Evolutionary conservation across 257 asterid genomes (phyloP).

Genomic region (Fraxinus pennsylvanica): DNA sequence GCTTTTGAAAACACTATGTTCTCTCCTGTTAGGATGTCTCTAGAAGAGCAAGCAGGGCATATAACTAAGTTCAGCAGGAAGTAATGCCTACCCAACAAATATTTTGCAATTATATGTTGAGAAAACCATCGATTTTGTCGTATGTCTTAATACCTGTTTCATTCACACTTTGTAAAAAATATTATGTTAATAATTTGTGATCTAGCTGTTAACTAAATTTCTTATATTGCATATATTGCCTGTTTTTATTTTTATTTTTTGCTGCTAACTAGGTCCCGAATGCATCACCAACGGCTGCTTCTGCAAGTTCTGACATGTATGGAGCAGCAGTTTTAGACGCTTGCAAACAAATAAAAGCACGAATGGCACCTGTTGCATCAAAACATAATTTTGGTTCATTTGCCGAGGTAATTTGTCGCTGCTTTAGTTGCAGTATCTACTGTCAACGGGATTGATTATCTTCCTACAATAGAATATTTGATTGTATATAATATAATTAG

Average conservation of each 20-base stretch:
- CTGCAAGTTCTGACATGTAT: conserved; percentile 95
- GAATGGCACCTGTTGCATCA: conserved; percentile 76
- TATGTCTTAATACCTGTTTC: background rate
- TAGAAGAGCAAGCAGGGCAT: background rate
- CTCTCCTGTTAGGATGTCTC: background rate
- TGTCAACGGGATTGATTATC: too few species aligned
- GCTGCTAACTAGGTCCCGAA: conserved; percentile 69
- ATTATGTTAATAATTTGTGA: conserved; percentile 9
- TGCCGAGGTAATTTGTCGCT: conserved; percentile 59
- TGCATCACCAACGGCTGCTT: conserved; percentile 98
- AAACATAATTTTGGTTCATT: conserved; percentile 57
- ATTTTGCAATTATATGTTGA: background rate
- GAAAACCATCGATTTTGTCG: background rate
- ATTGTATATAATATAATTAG: too few species aligned
- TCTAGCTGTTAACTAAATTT: conserved; percentile 3
- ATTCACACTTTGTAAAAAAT: background rate
- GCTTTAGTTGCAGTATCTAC: background rate
- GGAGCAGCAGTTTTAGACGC: conserved; percentile 99
- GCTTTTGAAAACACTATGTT: background rate
- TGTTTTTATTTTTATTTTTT: conserved; percentile 11
- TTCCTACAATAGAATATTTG: too few species aligned
- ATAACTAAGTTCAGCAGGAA: background rate
- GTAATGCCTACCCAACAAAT: background rate
- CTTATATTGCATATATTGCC: conserved; percentile 15
- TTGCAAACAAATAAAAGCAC: conserved; percentile 87